A percentile compares a stretch with the other conserved stretches of the same genome.
Evolutionary conservation across 1,284 basidiomycete species (phyloP).

Genomic region (Cryptococcus jaspeensis): DNA sequence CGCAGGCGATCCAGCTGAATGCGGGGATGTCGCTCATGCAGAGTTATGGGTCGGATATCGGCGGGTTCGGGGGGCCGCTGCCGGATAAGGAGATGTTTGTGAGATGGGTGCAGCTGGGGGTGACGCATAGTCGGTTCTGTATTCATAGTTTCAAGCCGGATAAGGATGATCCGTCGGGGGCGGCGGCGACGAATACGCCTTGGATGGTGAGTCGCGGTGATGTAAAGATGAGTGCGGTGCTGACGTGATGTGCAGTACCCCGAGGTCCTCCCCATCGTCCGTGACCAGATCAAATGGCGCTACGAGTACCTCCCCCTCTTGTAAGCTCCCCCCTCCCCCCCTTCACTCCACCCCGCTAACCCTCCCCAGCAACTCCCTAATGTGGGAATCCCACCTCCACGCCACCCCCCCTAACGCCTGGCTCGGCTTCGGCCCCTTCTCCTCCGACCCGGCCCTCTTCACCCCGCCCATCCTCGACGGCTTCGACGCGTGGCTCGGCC

Average conservation of each 20-base stretch:
- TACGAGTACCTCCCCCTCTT: slow-evolving; percentile 52
- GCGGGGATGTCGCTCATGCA: slow-evolving; percentile 51
- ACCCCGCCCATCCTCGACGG: slow-evolving; percentile 46
- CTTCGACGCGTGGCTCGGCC: slow-evolving; percentile 54
- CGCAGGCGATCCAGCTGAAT: slow-evolving; percentile 44
- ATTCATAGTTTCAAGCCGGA: slow-evolving; percentile 54
- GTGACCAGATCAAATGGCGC: slow-evolving; percentile 50
- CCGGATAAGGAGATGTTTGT: slow-evolving; percentile 52
- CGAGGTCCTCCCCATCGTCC: slow-evolving; percentile 48
- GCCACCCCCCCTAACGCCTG: slow-evolving; percentile 51
- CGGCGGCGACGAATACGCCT: slow-evolving; percentile 49
- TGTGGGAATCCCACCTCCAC: slow-evolving; percentile 50
- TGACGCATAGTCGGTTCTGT: slow-evolving; percentile 49
- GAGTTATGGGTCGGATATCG: slow-evolving; percentile 47
- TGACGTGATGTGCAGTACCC: slow-evolving; percentile 38
- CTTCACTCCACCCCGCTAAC: background rate
- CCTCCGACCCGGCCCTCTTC: slow-evolving; percentile 49
- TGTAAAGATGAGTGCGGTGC: background rate
- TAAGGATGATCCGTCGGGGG: slow-evolving; percentile 45
- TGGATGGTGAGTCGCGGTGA: slow-evolving; percentile 49
- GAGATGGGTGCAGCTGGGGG: slow-evolving; percentile 53
- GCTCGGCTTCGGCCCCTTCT: slow-evolving; percentile 51
- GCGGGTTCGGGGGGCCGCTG: slow-evolving; percentile 53
- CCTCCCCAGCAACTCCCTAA: slow-evolving; percentile 43
- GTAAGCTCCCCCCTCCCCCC: slow-evolving; percentile 14